Conservation (phyloP, 345 rosid species). For the Eucalyptus marginata region DNA sequence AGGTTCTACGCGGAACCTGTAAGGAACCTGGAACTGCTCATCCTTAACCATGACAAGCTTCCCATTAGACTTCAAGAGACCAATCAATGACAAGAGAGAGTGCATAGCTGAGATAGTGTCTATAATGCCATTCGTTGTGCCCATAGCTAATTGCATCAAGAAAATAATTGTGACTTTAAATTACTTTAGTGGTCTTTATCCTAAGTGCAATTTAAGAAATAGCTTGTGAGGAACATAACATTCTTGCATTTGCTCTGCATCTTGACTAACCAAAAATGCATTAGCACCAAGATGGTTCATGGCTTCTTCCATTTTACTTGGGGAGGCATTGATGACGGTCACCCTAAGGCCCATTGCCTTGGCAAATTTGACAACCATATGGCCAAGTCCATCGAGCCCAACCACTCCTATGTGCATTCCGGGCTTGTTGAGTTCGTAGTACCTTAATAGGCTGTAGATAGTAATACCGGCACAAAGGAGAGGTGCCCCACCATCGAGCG, state of each 20-base stretch:
- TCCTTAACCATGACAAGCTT: neutral
- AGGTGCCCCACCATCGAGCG: slow-evolving; percentile 22
- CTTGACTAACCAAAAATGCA: slow-evolving; percentile 11
- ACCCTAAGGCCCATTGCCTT: slow-evolving; percentile 29
- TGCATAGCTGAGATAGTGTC: slow-evolving; percentile 26
- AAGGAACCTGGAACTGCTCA: too few species aligned
- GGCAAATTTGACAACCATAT: slow-evolving; percentile 26
- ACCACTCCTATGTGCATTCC: slow-evolving; percentile 20
- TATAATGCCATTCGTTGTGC: slow-evolving; percentile 20
- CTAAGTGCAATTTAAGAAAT: neutral
- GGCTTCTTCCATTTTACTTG: slow-evolving; percentile 13
- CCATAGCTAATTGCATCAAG: slow-evolving; percentile 7
- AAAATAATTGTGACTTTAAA: neutral
- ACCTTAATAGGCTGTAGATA: slow-evolving; percentile 17
- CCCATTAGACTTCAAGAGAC: slow-evolving; percentile 16
- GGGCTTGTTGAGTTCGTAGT: slow-evolving; percentile 3
- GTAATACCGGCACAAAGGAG: slow-evolving; percentile 32
- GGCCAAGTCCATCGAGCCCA: slow-evolving; percentile 34
- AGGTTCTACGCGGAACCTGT: rapidly evolving
- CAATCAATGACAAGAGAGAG: slow-evolving; percentile 10
- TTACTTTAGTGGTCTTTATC: neutral
- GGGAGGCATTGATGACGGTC: slow-evolving; percentile 27
- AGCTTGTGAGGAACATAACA: neutral
- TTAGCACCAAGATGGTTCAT: slow-evolving; percentile 24
- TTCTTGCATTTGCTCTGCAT: slow-evolving; percentile 5